These are phyloP conservation scores for Rosa hybrid DNA, from an alignment of 331 rosid genomes.

Conservation along the genomic window DNA sequence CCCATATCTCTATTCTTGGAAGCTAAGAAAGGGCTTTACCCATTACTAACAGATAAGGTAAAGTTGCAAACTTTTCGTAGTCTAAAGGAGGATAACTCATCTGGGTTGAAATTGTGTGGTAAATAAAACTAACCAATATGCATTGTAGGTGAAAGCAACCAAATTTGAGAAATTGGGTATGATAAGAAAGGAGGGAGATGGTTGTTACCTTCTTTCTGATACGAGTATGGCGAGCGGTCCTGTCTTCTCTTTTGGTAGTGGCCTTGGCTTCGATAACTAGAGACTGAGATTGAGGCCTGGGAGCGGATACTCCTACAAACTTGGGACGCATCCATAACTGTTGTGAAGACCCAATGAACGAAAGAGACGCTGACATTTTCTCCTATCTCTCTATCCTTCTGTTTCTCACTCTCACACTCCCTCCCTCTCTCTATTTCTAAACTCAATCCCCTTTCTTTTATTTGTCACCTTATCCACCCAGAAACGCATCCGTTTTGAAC, in stretches of 20 bases:
- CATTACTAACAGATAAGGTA: background rate
- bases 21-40: background rate
- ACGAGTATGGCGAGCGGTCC: conserved; percentile 83
- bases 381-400: conserved; percentile 8
- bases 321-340: conserved; percentile 22
- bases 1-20: background rate
- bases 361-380: conserved; percentile 20
- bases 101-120: background rate
- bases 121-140: background rate
- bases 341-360: conserved; percentile 22
- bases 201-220: conserved; percentile 81
- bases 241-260: conserved; percentile 64
- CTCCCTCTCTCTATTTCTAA: background rate
- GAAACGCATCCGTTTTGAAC: background rate
- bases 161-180: conserved; percentile 8
- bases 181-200: background rate
- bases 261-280: conserved; percentile 59
- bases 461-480: conserved; percentile 7
- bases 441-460: background rate
- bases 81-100: background rate
- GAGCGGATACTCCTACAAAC: conserved; percentile 13
- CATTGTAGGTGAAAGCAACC: background rate
- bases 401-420: background rate
- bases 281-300: conserved; percentile 28
- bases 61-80: background rate